Evolutionary conservation across 805 yeast genomes (phyloP).

Genomic region (Blastobotrys terrestris): DNA sequence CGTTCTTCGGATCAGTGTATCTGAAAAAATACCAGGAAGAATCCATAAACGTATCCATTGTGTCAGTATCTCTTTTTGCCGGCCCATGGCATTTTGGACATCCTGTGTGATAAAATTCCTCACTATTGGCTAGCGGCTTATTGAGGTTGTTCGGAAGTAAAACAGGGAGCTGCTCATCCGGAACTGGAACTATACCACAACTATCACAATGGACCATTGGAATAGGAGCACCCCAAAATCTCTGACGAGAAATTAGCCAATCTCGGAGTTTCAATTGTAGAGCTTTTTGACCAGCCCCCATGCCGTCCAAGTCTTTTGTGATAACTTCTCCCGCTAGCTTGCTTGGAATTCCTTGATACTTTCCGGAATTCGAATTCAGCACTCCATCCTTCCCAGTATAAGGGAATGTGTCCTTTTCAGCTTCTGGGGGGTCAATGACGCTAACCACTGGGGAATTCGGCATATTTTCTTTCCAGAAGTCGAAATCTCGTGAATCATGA

Average conservation of each 20-base stretch:
- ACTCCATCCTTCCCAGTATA: constrained; percentile 40
- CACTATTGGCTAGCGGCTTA: constrained; percentile 63
- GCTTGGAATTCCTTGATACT: constrained; percentile 44
- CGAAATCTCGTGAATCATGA: constrained; percentile 79
- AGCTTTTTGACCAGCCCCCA: constrained; percentile 24
- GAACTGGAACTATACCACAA: constrained; percentile 93
- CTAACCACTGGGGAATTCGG: constrained; percentile 38
- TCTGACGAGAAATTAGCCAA: constrained; percentile 90
- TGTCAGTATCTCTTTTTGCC: constrained; percentile 89
- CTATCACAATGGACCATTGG: constrained; percentile 82
- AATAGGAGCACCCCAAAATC: constrained; percentile 99
- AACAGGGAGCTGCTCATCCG: constrained; percentile 81
- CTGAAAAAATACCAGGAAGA: constrained; percentile 95
- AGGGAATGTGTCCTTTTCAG: constrained; percentile 18
- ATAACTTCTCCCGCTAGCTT: constrained; percentile 48
- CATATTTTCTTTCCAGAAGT: constrained; percentile 66
- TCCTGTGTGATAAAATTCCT: constrained; percentile 59
- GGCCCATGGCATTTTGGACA: constrained; percentile 73
- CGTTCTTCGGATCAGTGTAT: constrained; percentile 68
- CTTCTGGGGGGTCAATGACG: constrained; percentile 41
- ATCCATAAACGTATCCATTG: constrained; percentile 98
- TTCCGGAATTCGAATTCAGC: constrained; percentile 43
- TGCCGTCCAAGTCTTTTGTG: constrained; percentile 35
- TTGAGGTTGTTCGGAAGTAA: constrained; percentile 55
- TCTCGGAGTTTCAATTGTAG: constrained; percentile 70